Conservation (phyloP, 306 rosid genomes). For the Citrullus colocynthis region DNA sequence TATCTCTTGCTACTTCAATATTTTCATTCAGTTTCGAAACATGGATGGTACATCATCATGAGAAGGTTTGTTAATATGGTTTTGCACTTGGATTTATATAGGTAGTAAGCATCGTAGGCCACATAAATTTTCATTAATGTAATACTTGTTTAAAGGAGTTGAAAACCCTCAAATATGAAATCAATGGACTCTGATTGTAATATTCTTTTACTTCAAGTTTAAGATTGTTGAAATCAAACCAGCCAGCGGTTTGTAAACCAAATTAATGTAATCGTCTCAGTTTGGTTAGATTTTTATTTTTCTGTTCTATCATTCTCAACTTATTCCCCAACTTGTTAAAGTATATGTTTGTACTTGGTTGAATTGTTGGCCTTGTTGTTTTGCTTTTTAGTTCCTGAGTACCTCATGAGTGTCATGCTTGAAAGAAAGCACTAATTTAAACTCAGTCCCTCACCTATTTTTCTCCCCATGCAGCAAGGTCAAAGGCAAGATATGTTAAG, state of each 20-base stretch:
- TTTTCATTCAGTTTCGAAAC: slow-evolving; percentile 74
- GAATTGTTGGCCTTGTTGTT: neutral
- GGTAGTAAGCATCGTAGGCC: neutral
- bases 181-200: neutral
- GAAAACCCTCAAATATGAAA: neutral
- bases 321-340: neutral
- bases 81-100: neutral
- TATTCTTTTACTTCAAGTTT: neutral
- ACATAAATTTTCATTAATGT: neutral
- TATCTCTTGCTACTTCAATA: slow-evolving; percentile 54
- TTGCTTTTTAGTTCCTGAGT: neutral
- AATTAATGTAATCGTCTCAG: too few relatives aligned
- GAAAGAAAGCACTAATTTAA: neutral
- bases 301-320: neutral
- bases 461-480: slow-evolving; percentile 55
- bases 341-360: neutral
- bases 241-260: neutral
- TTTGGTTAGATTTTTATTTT: neutral
- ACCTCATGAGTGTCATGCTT: neutral
- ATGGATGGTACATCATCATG: slow-evolving; percentile 84
- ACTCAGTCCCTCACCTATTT: neutral
- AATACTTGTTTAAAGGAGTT: neutral
- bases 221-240: neutral
- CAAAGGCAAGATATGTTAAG: slow-evolving; percentile 72
- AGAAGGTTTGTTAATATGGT: slow-evolving; percentile 34